Percentiles rank a stretch among this genome's conserved stretches.
phyloP scores from a whole-genome alignment of 1,139 yeast genomes.

The Arxiozyma slooffiae region DNA sequence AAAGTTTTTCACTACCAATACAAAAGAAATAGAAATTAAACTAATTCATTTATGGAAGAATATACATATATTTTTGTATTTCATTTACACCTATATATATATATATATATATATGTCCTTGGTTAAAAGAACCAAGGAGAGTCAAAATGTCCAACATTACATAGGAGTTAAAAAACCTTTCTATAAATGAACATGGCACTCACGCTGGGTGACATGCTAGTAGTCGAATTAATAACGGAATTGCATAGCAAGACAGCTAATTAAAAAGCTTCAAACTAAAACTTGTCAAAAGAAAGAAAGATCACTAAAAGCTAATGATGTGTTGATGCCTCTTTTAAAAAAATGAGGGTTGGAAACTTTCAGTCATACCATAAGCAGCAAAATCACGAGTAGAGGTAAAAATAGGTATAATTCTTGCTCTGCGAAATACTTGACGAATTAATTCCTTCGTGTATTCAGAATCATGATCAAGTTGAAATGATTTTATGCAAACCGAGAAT shows the following conservation, averaged over 20 bases:
- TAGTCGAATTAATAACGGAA: not conserved
- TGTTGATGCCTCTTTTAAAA: slow-evolving; percentile 7
- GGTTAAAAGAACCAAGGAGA: too few relatives aligned
- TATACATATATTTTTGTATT: too few relatives aligned
- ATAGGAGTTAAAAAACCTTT: too few relatives aligned
- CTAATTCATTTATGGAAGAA: too few relatives aligned
- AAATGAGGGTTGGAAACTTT: slow-evolving; percentile 5
- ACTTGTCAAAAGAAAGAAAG: slow-evolving; percentile 2
- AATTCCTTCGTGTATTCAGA: too few relatives aligned
- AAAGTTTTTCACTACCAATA: too few relatives aligned
- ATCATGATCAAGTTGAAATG: not conserved
- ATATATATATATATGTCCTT: too few relatives aligned
- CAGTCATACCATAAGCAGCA: not conserved
- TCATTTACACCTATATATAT: too few relatives aligned
- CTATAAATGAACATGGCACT: too few relatives aligned
- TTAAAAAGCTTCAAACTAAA: slow-evolving; percentile 9
- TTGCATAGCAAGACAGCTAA: slow-evolving; percentile 5
- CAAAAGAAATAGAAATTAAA: too few relatives aligned
- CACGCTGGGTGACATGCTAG: slow-evolving; percentile 5
- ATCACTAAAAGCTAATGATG: not conserved
- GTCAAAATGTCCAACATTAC: too few relatives aligned
- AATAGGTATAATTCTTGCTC: slow-evolving; percentile 4
- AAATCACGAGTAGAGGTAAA: not conserved
- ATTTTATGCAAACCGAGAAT: not conserved
- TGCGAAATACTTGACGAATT: too few relatives aligned